Evolutionary conservation across 106 monocot species (phyloP), one percentile per base, ranked within the genome.

Genomic region (Platanthera zijinensis): DNA sequence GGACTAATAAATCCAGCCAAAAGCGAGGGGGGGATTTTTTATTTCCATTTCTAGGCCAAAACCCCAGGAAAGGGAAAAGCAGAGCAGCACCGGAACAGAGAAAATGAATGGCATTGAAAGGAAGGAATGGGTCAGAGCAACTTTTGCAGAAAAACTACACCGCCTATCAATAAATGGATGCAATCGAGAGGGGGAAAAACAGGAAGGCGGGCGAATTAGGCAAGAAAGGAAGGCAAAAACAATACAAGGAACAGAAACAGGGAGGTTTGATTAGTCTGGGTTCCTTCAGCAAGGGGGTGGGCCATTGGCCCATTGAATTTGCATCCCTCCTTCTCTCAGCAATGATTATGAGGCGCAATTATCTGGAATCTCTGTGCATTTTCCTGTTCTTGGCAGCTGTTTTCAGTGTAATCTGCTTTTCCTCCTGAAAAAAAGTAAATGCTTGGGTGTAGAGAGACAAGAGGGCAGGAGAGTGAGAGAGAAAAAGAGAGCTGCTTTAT

Each of bases 301-400:
- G 21, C 30, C 69, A 32, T 25, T 25, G 25, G n/a, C n/a, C n/a
- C 25, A 25, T 25, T 25, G 25, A 0, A 25, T 50, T 25, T 25
- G 25, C 25, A 25, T 50, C 39, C 50, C 72, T 51, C 14, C 72
- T 46, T 48, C 77, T 51, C 57, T 74, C 73, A 50, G 79, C 61
- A 73, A 74, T 79, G 79, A 79, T 79, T 49, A 15, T 30, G 57
- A 48, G 61, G 67, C 56, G 22, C 72, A 79, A 79, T 73, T 79
- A 73, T 73, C 79, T 79, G 79, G 51, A 63, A 57, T 57, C 78
- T 57, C 74, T 75, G 74, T 57, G 53, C 53, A 75, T 10, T 14
- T 51, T 75, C 45, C 52, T 45, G 52, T 52, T 75, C 17, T 52
- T 75, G 25, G 53, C 54, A 28, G 56, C 52, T 56, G 74, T 57